A percentile compares a stretch with the other conserved stretches of the same genome.
These are phyloP conservation scores for Phaeosphaeriaceae sp. DNA, from an alignment of 2,329 filamentous ascomycete species.

Conservation along the genomic window DNA sequence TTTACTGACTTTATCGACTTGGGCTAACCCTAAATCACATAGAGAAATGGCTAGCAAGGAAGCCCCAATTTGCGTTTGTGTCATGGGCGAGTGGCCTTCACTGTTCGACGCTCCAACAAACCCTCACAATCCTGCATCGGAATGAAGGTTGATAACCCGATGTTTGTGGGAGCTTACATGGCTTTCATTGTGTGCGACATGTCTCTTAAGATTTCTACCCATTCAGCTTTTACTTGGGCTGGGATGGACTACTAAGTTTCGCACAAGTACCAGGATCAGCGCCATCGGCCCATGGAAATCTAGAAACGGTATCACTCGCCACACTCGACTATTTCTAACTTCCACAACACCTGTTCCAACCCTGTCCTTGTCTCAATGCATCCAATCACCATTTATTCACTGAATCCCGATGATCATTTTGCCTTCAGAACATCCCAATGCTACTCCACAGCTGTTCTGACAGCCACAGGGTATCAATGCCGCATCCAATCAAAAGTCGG, in stretches of 20 bases:
- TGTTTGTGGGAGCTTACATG: not conserved
- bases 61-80: not conserved
- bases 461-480: conserved; percentile 34
- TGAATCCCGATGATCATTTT: conserved; percentile 40
- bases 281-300: conserved; percentile 41
- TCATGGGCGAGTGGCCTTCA: not conserved
- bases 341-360: conserved; percentile 27
- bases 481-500: conserved; percentile 36
- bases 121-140: not conserved
- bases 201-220: not conserved
- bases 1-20: conserved; percentile 27
- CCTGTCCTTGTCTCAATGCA: conserved; percentile 22
- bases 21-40: conserved; percentile 10
- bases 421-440: conserved; percentile 42
- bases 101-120: not conserved
- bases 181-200: not conserved
- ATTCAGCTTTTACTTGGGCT: not conserved
- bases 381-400: conserved; percentile 17
- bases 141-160: not conserved
- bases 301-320: conserved; percentile 46
- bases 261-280: conserved; percentile 38
- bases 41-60: conserved; percentile 4
- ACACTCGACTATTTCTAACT: conserved; percentile 37
- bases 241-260: conserved; percentile 38
- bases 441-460: conserved; percentile 38